A percentile compares a stretch with the other conserved stretches of the same genome.
phyloP scores from a whole-genome alignment of 1,284 basidiomycete genomes.

The Mycosarcoma maydis region DNA sequence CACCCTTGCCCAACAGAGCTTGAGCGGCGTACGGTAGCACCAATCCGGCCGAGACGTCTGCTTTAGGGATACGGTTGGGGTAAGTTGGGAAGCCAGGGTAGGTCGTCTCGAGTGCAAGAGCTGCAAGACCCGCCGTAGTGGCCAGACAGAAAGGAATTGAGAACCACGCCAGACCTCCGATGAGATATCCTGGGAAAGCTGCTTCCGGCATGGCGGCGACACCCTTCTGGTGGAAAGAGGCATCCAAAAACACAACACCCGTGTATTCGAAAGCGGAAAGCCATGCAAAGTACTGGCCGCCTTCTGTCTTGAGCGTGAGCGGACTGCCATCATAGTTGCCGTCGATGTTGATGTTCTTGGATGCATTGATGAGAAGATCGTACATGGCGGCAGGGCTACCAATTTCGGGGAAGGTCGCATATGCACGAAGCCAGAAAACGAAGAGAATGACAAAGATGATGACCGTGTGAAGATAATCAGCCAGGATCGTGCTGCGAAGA shows the following conservation, averaged over 20 bases:
- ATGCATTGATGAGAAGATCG: slow-evolving; percentile 37
- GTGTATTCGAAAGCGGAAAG: slow-evolving; percentile 53
- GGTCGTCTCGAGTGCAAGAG: slow-evolving; percentile 55
- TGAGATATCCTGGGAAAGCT: slow-evolving; percentile 55
- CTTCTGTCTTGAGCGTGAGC: slow-evolving; percentile 52
- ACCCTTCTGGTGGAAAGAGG: slow-evolving; percentile 56
- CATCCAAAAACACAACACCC: slow-evolving; percentile 54
- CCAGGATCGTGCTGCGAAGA: slow-evolving; percentile 51
- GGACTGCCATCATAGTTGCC: slow-evolving; percentile 51
- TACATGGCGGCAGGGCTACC: slow-evolving; percentile 54
- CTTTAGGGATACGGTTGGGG: slow-evolving; percentile 47
- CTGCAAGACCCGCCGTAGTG: slow-evolving; percentile 55
- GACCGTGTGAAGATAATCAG: slow-evolving; percentile 60
- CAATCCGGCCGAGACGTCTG: slow-evolving; percentile 56
- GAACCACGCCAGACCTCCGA: slow-evolving; percentile 60
- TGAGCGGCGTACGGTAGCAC: slow-evolving; percentile 59
- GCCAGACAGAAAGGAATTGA: slow-evolving; percentile 57
- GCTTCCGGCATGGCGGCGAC: slow-evolving; percentile 56
- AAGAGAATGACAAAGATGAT: slow-evolving; percentile 62
- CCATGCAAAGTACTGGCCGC: slow-evolving; percentile 57
- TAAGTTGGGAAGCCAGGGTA: slow-evolving; percentile 56
- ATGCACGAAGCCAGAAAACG: slow-evolving; percentile 49
- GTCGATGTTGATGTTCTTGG: slow-evolving; percentile 16
- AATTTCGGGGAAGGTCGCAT: slow-evolving; percentile 52
- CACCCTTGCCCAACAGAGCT: slow-evolving; percentile 56